phyloP scores from a whole-genome alignment of 352 stramenopile species.

The Globisporangium uncinulatum region DNA sequence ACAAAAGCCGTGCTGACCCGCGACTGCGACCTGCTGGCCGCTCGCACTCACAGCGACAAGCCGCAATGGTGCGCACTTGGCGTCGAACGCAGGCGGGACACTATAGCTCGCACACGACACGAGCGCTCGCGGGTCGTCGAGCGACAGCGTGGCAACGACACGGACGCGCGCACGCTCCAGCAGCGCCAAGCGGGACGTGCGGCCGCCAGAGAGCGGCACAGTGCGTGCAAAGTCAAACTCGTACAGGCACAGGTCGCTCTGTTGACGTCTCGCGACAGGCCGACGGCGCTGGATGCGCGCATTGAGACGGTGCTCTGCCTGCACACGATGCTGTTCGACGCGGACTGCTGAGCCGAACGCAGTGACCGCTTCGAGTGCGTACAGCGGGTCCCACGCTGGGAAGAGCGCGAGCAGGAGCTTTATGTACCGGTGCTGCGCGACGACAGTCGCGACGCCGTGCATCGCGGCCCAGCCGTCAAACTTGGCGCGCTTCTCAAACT shows the following conservation, averaged over 20 bases:
- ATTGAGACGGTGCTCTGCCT: constrained; percentile 17
- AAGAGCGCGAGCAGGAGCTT: constrained; percentile 77
- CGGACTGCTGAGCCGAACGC: constrained; percentile 28
- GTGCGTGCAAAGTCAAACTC: constrained; percentile 66
- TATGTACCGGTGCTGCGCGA: constrained; percentile 70
- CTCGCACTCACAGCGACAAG: constrained; percentile 49
- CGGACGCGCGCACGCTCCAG: constrained; percentile 51
- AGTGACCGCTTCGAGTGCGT: constrained; percentile 41
- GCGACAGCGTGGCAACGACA: constrained; percentile 34
- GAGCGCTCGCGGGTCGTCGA: constrained; percentile 61
- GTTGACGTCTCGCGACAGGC: constrained; percentile 23
- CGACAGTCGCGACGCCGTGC: constrained; percentile 29
- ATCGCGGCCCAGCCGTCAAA: constrained; percentile 73
- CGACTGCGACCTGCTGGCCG: constrained; percentile 59
- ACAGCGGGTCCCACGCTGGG: constrained; percentile 54
- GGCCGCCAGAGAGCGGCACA: constrained; percentile 32
- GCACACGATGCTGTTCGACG: constrained; percentile 14
- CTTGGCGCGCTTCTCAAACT: constrained; percentile 65
- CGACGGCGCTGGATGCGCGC: constrained; percentile 19
- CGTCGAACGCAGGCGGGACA: constrained; percentile 53
- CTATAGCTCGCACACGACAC: constrained; percentile 54
- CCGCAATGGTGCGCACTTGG: constrained; percentile 56
- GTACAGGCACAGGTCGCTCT: constrained; percentile 29
- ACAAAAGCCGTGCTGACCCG: constrained; percentile 68
- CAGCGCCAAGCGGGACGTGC: constrained; percentile 42